Evolutionary conservation across 805 yeast genomes (phyloP).

Genomic region (Saccharomycopsis lassenensis): DNA sequence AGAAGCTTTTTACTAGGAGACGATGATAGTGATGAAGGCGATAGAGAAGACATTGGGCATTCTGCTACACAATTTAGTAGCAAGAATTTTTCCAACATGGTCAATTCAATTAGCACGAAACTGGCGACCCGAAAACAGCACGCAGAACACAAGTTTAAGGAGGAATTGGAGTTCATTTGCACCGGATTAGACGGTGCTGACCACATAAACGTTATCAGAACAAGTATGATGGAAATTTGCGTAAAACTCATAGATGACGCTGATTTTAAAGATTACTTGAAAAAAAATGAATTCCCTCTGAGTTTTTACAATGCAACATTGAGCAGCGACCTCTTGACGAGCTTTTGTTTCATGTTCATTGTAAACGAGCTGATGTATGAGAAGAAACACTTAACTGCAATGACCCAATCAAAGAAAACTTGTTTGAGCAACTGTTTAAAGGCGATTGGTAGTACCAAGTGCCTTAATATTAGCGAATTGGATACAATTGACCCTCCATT

Average conservation of each 20-base stretch:
- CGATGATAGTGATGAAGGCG: background rate
- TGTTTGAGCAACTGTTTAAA: background rate
- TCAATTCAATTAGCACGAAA: background rate
- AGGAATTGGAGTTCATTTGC: conserved; percentile 1
- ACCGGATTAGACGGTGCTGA: background rate
- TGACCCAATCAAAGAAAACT: background rate
- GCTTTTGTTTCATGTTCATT: conserved; percentile 7
- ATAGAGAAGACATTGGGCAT: background rate
- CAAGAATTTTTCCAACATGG: background rate
- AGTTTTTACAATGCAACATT: background rate
- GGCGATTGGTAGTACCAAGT: background rate
- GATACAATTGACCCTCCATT: background rate
- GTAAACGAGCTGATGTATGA: conserved; percentile 2
- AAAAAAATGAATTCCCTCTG: background rate
- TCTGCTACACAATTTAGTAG: background rate
- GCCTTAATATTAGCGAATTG: background rate
- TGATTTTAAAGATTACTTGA: background rate
- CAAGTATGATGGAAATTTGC: conserved; percentile 4
- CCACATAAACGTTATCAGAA: conserved; percentile 4
- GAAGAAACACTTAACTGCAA: background rate
- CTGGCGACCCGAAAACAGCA: conserved; percentile 1
- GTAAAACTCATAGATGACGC: background rate
- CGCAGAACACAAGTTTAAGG: background rate
- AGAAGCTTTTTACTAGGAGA: conserved; percentile 1
- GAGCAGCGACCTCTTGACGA: conserved; percentile 1